These are phyloP conservation scores for Paramecium sonneborni DNA, from an alignment of 73 alveolate genomes.

Conservation along the genomic window DNA sequence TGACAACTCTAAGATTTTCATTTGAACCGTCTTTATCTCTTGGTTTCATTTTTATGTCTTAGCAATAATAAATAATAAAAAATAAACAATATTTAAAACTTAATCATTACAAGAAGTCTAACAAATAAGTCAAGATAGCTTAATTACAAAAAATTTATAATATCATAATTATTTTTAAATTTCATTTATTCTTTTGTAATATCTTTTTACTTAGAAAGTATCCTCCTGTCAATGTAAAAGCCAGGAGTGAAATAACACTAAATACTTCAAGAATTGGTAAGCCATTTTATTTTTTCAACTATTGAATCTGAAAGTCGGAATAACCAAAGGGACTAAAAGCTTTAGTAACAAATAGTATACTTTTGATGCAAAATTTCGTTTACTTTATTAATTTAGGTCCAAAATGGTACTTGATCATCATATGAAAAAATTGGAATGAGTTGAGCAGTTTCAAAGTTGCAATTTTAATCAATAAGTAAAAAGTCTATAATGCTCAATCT, in stretches of 20 bases:
- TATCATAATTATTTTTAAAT: background rate
- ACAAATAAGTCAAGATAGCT: background rate
- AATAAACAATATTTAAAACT: background rate
- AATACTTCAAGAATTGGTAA: background rate
- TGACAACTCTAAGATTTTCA: conserved; percentile 82
- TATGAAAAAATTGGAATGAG: background rate
- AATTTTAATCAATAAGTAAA: background rate
- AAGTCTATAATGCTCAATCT: background rate
- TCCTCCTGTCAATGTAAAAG: background rate
- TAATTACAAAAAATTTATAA: background rate
- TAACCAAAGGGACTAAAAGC: conserved; percentile 41
- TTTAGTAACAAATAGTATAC: background rate
- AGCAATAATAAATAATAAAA: background rate
- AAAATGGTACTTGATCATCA: background rate
- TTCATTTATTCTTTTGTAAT: background rate
- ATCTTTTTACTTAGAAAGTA: background rate
- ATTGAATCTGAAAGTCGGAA: background rate
- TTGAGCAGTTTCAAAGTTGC: background rate
- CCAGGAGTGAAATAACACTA: background rate
- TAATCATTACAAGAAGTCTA: too few relatives aligned
- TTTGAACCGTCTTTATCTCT: background rate
- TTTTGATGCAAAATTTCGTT: background rate
- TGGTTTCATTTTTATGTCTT: background rate
- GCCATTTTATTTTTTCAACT: background rate
- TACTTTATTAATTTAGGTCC: background rate